Evolutionary conservation across 495 filamentous ascomycete species (phyloP), one percentile per base, ranked within the genome.

Genomic region (Trichoderma orchidacearum): DNA sequence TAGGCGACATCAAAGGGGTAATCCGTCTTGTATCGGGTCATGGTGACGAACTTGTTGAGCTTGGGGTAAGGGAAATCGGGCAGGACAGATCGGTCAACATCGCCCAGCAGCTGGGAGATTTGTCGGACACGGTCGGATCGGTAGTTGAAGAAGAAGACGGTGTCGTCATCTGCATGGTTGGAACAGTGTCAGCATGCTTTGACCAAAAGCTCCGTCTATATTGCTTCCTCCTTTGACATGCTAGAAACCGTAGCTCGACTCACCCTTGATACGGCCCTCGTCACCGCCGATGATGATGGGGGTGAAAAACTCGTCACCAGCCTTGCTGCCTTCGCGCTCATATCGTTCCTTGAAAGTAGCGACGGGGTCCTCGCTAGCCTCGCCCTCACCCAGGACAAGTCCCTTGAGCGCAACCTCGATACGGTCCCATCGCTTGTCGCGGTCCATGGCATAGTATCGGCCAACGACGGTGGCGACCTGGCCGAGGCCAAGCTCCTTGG

Each of bases 121-220:
- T 98, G 92, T 62, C 94, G 89, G 53, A 95, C 91, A 69, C 93
- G 91, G 67, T 98, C 93, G 34, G 93, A 96, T 62, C 93, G 92
- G 81, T 98, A 98, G 82, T 98, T 98, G 87, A 98, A 98, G 83
- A 96, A 96, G 80, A 98, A 96, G 64, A 95, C 82, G 51, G 89
- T 92, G 66, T 98, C 93, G 59, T 84, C 80, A 66, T 96, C 89
- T 90, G n/a, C n/a, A n/a, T n/a, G 58, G 17, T 28, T 30, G 52
- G 13, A 7, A 27, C 11, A 12, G 51, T 58, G 60, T 71, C 59
- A 60, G 63, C 59, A 32, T 23, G n/a, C n/a, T n/a, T n/a, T n/a
- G n/a, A n/a, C n/a, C n/a, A n/a, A n/a, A n/a, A n/a, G n/a, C n/a
- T n/a, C n/a, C n/a, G n/a, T n/a, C n/a, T n/a, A n/a, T n/a, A n/a